Conservation (phyloP, 768 basidiomycete genomes). For the Cystoderma amianthinum region DNA sequence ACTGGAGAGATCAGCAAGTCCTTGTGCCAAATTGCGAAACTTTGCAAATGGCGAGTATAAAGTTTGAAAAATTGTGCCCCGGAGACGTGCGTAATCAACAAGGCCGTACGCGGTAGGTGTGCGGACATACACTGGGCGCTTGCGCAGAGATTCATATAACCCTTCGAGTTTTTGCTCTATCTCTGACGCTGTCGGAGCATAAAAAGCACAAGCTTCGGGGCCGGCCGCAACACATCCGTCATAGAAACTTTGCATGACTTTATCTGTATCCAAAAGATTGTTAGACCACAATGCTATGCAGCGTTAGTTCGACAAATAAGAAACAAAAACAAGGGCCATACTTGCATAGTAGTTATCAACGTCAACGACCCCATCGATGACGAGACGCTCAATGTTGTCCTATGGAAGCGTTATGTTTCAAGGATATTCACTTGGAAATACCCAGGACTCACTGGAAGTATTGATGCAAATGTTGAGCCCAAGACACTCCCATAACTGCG, state of each 20-base stretch:
- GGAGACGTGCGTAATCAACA: constrained; percentile 25
- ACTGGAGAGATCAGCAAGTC: constrained; percentile 22
- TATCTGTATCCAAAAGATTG: constrained; percentile 28
- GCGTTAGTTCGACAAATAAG: background rate
- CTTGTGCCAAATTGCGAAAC: constrained; percentile 26
- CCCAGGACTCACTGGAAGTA: constrained; percentile 14
- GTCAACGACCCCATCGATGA: constrained; percentile 32
- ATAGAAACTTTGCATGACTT: constrained; percentile 26
- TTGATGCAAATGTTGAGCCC: constrained; percentile 18
- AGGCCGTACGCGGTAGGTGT: constrained; percentile 23
- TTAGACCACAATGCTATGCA: constrained; percentile 22
- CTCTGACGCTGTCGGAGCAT: constrained; percentile 22
- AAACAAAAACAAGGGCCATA: constrained; percentile 4
- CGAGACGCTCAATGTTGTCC: constrained; percentile 28
- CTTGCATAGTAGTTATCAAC: constrained; percentile 30
- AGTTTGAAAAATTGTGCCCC: constrained; percentile 18
- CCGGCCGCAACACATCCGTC: constrained; percentile 29
- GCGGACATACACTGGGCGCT: constrained; percentile 25
- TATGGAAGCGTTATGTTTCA: constrained; percentile 7
- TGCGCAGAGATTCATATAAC: constrained; percentile 20
- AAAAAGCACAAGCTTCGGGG: constrained; percentile 26
- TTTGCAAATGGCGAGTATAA: constrained; percentile 26
- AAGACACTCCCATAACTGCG: constrained; percentile 19
- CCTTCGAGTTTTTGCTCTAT: constrained; percentile 26
- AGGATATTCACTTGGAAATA: background rate